Conservation (phyloP, 2,329 filamentous ascomycete species). For the Moelleriella libera region DNA sequence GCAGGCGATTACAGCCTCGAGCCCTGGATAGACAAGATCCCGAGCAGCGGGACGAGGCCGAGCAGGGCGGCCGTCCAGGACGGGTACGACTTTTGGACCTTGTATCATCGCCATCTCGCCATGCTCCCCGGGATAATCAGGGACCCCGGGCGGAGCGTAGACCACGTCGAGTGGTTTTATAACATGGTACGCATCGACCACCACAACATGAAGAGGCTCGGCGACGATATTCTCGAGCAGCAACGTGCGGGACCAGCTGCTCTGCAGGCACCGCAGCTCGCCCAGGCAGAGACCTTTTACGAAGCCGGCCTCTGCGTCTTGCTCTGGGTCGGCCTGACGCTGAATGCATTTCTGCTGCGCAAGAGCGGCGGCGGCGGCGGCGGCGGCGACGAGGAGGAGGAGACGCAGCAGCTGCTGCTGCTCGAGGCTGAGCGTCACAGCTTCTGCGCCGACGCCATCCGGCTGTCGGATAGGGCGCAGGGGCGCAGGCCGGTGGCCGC, state of each 20-base stretch:
- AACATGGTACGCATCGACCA: constrained; percentile 7
- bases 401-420: no score
- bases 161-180: constrained; percentile 8
- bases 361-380: neutral
- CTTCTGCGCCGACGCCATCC: constrained; percentile 11
- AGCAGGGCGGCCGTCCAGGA: neutral
- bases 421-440: neutral
- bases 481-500: constrained; percentile 13
- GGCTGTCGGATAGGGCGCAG: constrained; percentile 8
- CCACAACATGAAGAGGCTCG: constrained; percentile 1
- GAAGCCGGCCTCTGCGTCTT: constrained; percentile 8
- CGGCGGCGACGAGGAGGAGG: no score
- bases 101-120: constrained; percentile 6
- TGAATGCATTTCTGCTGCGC: constrained; percentile 11
- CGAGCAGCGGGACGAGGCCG: neutral
- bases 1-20: constrained; percentile 12
- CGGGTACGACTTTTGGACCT: constrained; percentile 1
- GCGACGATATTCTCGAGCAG: constrained; percentile 1
- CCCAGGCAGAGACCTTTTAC: constrained; percentile 3
- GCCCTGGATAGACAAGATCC: constrained; percentile 8
- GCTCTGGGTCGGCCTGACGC: constrained; percentile 8
- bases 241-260: neutral
- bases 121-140: constrained; percentile 9
- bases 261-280: neutral
- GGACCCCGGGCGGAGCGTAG: constrained; percentile 7